Conservation (phyloP, 768 basidiomycete species). For the Phlegmacium glaucopus region DNA sequence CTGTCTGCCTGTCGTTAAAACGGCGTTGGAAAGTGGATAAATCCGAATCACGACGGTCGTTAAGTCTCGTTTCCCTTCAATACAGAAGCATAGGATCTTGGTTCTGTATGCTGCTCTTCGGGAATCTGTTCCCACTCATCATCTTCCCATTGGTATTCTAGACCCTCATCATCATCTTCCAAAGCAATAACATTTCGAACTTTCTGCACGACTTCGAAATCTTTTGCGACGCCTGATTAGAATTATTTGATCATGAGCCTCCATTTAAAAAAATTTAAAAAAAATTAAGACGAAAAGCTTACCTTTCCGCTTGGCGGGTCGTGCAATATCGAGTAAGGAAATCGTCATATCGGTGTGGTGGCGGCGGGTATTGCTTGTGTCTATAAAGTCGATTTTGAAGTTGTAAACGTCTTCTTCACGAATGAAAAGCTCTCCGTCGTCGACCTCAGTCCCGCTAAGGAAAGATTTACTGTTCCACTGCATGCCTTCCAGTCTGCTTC, state of each 20-base stretch:
- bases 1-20: too few species aligned
- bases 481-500: constrained; percentile 21
- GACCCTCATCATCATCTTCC: constrained; percentile 14
- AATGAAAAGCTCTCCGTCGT: constrained; percentile 15
- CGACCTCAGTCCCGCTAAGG: constrained; percentile 21
- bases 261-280: not conserved
- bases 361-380: not conserved
- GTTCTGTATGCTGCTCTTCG: constrained; percentile 12
- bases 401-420: constrained; percentile 17
- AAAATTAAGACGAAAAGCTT: not conserved
- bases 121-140: constrained; percentile 25
- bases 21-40: too few species aligned
- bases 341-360: constrained; percentile 14
- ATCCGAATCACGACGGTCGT: not conserved
- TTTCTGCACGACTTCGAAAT: constrained; percentile 20
- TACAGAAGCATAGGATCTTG: constrained; percentile 15
- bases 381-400: constrained; percentile 12
- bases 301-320: constrained; percentile 31
- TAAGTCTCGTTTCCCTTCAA: constrained; percentile 15
- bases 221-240: constrained; percentile 21
- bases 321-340: constrained; percentile 28
- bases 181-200: constrained; percentile 16
- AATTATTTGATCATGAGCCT: not conserved
- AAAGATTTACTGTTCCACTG: constrained; percentile 20
- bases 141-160: constrained; percentile 17